Evolutionary conservation across 208 protist genomes (phyloP), one percentile per base, ranked within the genome.

Genomic region (Porcisia hertigi): DNA sequence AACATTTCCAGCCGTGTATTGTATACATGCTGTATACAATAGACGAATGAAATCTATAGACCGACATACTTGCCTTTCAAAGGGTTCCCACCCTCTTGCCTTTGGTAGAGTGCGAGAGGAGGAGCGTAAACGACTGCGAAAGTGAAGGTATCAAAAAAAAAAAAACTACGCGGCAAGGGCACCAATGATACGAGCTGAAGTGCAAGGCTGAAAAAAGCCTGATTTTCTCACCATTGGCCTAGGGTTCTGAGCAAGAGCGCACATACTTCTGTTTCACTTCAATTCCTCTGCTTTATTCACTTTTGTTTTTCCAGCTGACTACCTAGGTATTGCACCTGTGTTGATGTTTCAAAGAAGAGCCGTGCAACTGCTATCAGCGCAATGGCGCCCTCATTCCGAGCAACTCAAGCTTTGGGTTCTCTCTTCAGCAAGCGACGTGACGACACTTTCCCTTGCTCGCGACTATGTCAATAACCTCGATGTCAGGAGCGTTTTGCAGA

Each of bases 321-420:
- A 30, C 47, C 1, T 30, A 20, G 25, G 4, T 18, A n/a, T 57
- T 57, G 16, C 12, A 57, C 39, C 66, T 57, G 62, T 11, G 54
- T 43, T 45, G n/a, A 81, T 75, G 77, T n/a, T 75, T 14, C 54
- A 23, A 69, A 57, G 30, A 60, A 36, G n/a, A 54, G 4, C 18
- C 43, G 36, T 63, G 6, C 36, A 57, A 20, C 59, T 78, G 3
- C 64, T 81, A 55, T 85, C 81, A n/a, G 47, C 67, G 18, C 72
- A 81, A 39, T 94, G 90, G 88, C 81, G 85, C 9, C 80, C 84
- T 41, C 90, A 94, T 76, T 87, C 86, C 9, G 87, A 90, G 81
- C 86, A 88, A 58, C 74, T 94, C 16, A 89, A 92, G 67, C 62
- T 69, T 8, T 92, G 86, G 84, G 79, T 92, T 74, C 86, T 88